Base-by-base conservation (phyloP, 768 basidiomycete species). In the Tricholoma terreum region DNA sequence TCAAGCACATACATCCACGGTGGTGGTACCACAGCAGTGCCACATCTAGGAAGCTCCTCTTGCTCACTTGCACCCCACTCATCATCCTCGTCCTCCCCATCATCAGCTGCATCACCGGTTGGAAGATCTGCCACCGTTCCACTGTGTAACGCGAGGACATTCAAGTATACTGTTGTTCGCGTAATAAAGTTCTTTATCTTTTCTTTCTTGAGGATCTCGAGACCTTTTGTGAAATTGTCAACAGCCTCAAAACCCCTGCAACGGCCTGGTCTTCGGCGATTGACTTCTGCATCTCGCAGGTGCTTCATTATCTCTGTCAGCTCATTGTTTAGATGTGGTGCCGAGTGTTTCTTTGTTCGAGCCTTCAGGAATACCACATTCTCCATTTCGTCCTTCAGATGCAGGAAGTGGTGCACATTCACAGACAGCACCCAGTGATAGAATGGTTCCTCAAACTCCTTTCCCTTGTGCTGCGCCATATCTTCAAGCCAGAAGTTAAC, bases 401-500 rank as follows among this genome's bases (percentile, higher is more conserved):
- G 27, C 4, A 62, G 42, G 50, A 66, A 64, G n/a, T 63, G 58
- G 45, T 61, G 58, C n/a, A 64, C 52, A 56, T 62, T 64, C 55
- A 56, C 50, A 2, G 61, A 55, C 1, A 64, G 35, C 6, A 57
- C 52, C 12, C 58, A 27, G 0, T 58, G 42, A 35, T 65, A 65
- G 61, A 63, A 67, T 6, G 56, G 56, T 7, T 63, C 62, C 21
- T 63, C 62, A 55, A 67, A 67, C 22, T 64, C 60, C 45, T 63
- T 63, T 8, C 62, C 65, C 54, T 67, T 67, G 36, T 65, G 62
- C 31, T 65, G 63, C 0, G 56, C 65, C n/a, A 59, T 56, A 46
- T 67, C 64, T 58, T 67, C 61, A 14, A 67, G 55, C 65, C 67
- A 70, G 53, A 70, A 68, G 53, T 69, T 73, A 33, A 58, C 58